These are phyloP conservation scores for Botrytis sinoallii DNA, from an alignment of 2,329 filamentous ascomycete species.

Conservation along the genomic window DNA sequence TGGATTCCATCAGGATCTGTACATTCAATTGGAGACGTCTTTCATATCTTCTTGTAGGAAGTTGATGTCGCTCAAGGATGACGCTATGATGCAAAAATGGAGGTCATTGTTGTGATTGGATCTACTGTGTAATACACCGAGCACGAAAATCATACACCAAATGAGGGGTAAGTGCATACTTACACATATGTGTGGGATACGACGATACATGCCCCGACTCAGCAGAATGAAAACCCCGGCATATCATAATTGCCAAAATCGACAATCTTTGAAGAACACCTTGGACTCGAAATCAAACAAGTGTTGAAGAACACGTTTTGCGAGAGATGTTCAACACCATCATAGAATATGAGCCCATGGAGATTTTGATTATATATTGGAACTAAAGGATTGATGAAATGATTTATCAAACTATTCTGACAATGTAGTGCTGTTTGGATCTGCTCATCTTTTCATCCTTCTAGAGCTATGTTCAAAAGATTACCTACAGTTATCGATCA, in stretches of 20 bases:
- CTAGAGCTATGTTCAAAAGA: background rate
- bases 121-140: background rate
- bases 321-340: background rate
- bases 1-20: background rate
- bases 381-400: no score
- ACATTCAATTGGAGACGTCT: background rate
- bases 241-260: background rate
- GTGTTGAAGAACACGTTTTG: background rate
- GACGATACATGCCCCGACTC: background rate
- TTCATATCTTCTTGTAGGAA: background rate
- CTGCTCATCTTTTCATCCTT: no score
- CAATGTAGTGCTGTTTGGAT: no score
- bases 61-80: background rate
- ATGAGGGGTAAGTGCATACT: conserved; percentile 3
- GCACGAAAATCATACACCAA: background rate
- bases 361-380: no score
- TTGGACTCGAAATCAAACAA: background rate
- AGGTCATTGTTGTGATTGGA: conserved; percentile 4
- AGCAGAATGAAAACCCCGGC: background rate
- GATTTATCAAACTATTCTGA: no score
- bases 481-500: no score
- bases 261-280: background rate
- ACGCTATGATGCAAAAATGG: background rate
- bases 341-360: background rate
- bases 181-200: background rate